These are phyloP conservation scores for Sequoiadendron giganteum DNA, from an alignment of 75 land plant species.

Conservation along the genomic window DNA sequence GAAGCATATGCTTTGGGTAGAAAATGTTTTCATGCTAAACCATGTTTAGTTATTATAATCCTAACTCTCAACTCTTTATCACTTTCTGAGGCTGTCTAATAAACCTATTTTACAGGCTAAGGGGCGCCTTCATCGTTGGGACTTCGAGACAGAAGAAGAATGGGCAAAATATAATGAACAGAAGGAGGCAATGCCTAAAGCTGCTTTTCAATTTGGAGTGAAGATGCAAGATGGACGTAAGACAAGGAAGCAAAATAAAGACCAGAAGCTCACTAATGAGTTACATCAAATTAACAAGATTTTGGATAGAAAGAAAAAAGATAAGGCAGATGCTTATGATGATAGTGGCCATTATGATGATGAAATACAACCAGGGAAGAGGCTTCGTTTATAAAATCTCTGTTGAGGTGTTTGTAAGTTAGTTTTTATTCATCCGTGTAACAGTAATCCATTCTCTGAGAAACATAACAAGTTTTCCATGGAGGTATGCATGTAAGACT, in stretches of 20 bases:
- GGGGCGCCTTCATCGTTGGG: slow-evolving; percentile 98
- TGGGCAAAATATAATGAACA: slow-evolving; percentile 99
- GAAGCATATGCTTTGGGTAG: slow-evolving; percentile 9
- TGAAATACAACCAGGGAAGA: slow-evolving; percentile 66
- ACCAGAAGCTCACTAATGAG: slow-evolving; percentile 95
- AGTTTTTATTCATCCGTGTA: neutral
- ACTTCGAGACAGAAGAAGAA: slow-evolving; percentile 98
- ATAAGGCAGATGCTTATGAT: slow-evolving; percentile 48
- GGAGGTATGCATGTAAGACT: neutral
- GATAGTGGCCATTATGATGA: slow-evolving; percentile 64
- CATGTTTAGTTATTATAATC: neutral
- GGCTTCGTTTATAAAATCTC: slow-evolving; percentile 43
- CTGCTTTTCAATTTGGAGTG: slow-evolving; percentile 99
- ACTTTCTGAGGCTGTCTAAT: neutral
- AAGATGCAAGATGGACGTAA: slow-evolving; percentile 99
- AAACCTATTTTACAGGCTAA: slow-evolving; percentile 64
- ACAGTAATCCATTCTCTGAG: neutral
- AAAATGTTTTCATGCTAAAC: neutral
- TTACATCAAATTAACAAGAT: slow-evolving; percentile 93
- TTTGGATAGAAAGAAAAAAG: slow-evolving; percentile 75
- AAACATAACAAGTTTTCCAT: neutral
- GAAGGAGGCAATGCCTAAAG: slow-evolving; percentile 99
- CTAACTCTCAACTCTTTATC: neutral
- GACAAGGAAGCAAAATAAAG: slow-evolving; percentile 96
- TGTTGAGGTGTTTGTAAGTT: neutral